Conservation (phyloP, 2,329 filamentous ascomycete genomes). For the Apiospora rasikravindrae region DNA sequence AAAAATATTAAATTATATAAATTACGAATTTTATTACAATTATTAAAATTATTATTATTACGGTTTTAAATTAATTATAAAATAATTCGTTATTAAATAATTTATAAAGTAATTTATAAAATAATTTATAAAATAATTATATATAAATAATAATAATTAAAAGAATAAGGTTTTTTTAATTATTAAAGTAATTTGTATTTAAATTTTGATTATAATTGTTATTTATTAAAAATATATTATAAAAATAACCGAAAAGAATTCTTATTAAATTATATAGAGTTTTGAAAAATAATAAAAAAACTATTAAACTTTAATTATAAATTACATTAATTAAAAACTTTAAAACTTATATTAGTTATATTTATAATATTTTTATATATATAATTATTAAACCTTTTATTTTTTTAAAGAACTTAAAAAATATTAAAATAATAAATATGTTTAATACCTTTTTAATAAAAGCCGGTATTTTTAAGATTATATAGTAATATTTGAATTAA, state of each 20-base stretch:
- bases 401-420: not conserved
- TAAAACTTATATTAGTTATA: not conserved
- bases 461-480: not conserved
- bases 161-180: not conserved
- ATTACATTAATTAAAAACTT: not conserved
- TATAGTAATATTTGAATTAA: not conserved
- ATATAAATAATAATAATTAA: no score
- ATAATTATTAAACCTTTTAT: not conserved
- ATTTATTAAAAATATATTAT: no score
- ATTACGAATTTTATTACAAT: not conserved
- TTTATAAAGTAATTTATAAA: no score
- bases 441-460: not conserved
- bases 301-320: not conserved
- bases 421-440: not conserved
- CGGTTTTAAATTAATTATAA: not conserved
- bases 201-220: no score
- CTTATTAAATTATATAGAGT: no score
- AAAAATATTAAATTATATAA: not conserved
- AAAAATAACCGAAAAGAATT: no score
- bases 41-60: not conserved
- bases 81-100: no score
- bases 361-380: not conserved
- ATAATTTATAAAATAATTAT: no score
- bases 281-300: not conserved
- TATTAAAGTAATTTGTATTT: not conserved